Conservation (phyloP, 2,329 filamentous ascomycete genomes). For the Hypoxylon sp. region DNA sequence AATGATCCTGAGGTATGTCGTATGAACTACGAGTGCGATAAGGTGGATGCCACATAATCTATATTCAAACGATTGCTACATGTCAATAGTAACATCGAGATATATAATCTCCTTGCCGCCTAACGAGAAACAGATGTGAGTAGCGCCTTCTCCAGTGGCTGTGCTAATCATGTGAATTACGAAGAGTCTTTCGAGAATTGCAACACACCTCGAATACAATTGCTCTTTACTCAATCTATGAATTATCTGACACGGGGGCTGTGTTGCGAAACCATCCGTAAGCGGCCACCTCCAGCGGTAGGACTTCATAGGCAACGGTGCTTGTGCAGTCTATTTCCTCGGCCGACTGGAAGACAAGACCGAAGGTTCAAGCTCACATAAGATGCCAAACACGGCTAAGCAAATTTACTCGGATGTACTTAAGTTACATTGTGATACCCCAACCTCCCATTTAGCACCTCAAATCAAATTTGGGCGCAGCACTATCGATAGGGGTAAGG, state of each 20-base stretch:
- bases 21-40: not conserved
- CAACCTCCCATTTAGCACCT: slow-evolving; percentile 34
- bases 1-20: not conserved
- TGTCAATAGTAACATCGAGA: not conserved
- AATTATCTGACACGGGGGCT: too few relatives aligned
- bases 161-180: too few relatives aligned
- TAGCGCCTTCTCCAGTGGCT: too few relatives aligned
- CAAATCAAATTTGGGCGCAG: slow-evolving; percentile 48
- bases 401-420: too few relatives aligned
- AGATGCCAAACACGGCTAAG: too few relatives aligned
- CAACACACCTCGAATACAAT: too few relatives aligned
- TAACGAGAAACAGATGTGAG: not conserved
- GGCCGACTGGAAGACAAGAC: too few relatives aligned
- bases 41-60: not conserved
- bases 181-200: too few relatives aligned
- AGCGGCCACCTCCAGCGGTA: not conserved
- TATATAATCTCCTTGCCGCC: not conserved
- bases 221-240: too few relatives aligned
- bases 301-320: not conserved
- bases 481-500: slow-evolving; percentile 46
- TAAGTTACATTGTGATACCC: not conserved
- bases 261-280: too few relatives aligned
- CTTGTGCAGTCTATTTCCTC: not conserved
- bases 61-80: not conserved
- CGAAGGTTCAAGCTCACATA: too few relatives aligned